Evolutionary conservation across 257 asterid genomes (phyloP).

Genomic region (Nemophila menziesii): DNA sequence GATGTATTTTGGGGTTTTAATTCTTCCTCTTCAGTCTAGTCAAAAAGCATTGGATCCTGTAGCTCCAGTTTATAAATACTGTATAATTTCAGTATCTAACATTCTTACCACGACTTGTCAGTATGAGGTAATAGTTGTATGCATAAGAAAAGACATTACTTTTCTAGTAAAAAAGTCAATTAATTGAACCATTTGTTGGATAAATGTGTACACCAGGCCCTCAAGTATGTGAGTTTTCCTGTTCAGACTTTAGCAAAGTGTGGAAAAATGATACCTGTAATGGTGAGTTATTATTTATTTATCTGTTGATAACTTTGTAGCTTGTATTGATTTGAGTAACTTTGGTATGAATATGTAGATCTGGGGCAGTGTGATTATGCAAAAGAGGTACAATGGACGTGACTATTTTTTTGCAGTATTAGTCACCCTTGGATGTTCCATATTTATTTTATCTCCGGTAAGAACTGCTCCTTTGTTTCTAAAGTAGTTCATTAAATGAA

Average conservation of each 20-base stretch:
- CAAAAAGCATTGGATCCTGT: conserved; percentile 78
- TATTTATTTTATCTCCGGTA: conserved; percentile 88
- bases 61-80: conserved; percentile 87
- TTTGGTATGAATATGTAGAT: conserved; percentile 46
- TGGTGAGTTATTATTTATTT: conserved; percentile 48
- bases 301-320: neutral
- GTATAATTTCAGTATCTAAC: conserved; percentile 77
- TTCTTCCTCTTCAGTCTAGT: conserved; percentile 39
- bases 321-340: neutral
- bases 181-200: conserved; percentile 3
- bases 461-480: conserved; percentile 4
- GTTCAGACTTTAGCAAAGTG: conserved; percentile 96
- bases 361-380: conserved; percentile 96
- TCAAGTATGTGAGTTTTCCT: conserved; percentile 95
- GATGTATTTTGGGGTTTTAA: conserved; percentile 8
- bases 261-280: conserved; percentile 98
- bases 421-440: conserved; percentile 87
- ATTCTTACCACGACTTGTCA: conserved; percentile 95
- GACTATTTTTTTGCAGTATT: conserved; percentile 69
- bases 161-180: neutral
- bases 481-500: neutral
- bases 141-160: conserved; percentile 1
- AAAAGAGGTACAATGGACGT: conserved; percentile 69
- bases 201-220: conserved; percentile 60
- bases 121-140: conserved; percentile 57